These are phyloP conservation scores for Gossypium thurberi DNA, from an alignment of 345 rosid species.

Conservation along the genomic window DNA sequence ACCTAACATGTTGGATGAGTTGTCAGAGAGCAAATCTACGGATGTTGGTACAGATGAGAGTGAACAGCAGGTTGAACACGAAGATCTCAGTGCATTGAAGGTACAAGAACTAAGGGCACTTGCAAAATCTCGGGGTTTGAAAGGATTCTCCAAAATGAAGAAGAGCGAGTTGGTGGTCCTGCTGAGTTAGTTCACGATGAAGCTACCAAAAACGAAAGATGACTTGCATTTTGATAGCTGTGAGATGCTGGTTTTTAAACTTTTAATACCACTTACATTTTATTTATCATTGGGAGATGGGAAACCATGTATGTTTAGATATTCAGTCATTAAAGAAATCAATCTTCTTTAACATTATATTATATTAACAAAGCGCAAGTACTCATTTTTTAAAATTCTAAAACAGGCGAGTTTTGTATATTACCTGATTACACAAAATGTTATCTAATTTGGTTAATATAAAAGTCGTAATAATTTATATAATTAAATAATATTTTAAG, in stretches of 20 bases:
- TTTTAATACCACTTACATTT: neutral
- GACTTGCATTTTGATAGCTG: conserved; percentile 7
- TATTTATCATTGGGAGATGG: neutral
- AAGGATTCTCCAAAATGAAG: conserved; percentile 83
- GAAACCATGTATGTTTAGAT: neutral
- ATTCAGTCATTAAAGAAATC: neutral
- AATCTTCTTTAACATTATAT: too few species aligned
- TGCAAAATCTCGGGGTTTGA: conserved; percentile 77
- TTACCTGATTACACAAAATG: too few species aligned
- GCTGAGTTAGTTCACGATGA: conserved; percentile 34
- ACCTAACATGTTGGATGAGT: conserved; percentile 10
- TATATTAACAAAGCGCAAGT: too few species aligned
- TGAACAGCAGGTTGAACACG: conserved; percentile 21
- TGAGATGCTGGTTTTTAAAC: conserved; percentile 11
- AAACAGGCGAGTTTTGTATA: too few species aligned
- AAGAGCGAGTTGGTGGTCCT: conserved; percentile 54
- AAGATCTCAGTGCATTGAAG: conserved; percentile 58
- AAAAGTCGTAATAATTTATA: too few species aligned
- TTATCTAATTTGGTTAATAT: too few species aligned
- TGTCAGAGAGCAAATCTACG: conserved; percentile 22
- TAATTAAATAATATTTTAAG: too few species aligned
- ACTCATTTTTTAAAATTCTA: too few species aligned
- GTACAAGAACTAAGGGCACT: conserved; percentile 56
- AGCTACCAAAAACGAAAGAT: neutral
- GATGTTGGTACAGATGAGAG: conserved; percentile 25